These are phyloP conservation scores for Thymus quinquecostatus DNA, from an alignment of 257 asterid genomes.

Conservation along the genomic window DNA sequence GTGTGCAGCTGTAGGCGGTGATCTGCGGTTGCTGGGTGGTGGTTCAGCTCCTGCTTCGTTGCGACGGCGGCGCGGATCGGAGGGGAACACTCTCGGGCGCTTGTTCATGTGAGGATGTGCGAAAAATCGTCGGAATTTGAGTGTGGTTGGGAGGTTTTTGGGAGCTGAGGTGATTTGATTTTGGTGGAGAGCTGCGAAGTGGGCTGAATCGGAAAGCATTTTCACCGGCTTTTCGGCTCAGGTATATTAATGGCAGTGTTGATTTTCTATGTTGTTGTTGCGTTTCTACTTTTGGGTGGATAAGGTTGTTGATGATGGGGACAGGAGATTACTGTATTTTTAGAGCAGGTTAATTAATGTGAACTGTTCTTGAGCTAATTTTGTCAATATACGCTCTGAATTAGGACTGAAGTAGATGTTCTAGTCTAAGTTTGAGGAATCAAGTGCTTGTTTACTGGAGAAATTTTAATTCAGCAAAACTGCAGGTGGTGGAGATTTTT, in stretches of 20 bases:
- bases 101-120: slow-evolving; percentile 27
- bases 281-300: neutral
- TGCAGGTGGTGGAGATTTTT: slow-evolving; percentile 47
- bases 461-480: slow-evolving; percentile 33
- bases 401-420: slow-evolving; percentile 16
- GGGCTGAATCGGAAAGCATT: slow-evolving; percentile 33
- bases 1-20: slow-evolving; percentile 30
- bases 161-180: slow-evolving; percentile 26
- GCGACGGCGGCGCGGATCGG: slow-evolving; percentile 29
- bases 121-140: slow-evolving; percentile 17
- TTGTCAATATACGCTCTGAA: slow-evolving; percentile 14
- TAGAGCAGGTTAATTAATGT: slow-evolving; percentile 17
- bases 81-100: slow-evolving; percentile 23
- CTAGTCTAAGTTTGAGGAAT: slow-evolving; percentile 4
- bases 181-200: slow-evolving; percentile 29
- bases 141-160: slow-evolving; percentile 31
- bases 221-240: slow-evolving; percentile 32
- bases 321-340: slow-evolving; percentile 26
- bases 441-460: slow-evolving; percentile 16
- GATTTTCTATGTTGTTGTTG: neutral
- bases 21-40: slow-evolving; percentile 35
- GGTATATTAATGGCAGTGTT: slow-evolving; percentile 33
- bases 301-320: neutral
- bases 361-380: slow-evolving; percentile 23
- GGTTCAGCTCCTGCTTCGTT: slow-evolving; percentile 33